A percentile compares a stretch with the other conserved stretches of the same genome.
Evolutionary conservation across 2,329 filamentous ascomycete species (phyloP).

Genomic region (Trichoderma pleuroti): DNA sequence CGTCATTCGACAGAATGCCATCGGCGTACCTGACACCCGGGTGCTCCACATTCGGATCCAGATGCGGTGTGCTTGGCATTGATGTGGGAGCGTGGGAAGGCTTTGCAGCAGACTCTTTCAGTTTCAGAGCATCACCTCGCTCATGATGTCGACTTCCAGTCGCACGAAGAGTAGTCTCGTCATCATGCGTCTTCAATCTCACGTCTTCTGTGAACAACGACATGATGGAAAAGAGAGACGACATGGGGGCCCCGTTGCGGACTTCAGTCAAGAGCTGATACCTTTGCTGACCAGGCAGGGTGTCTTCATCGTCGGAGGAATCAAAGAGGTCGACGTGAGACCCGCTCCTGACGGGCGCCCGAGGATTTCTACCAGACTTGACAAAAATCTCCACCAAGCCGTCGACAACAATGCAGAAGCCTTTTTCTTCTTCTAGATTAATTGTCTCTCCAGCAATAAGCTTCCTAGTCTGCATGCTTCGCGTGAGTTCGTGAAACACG

Average conservation of each 20-base stretch:
- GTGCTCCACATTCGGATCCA: constrained; percentile 29
- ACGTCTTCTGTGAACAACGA: constrained; percentile 96
- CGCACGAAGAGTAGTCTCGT: constrained; percentile 35
- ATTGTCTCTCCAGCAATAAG: constrained; percentile 94
- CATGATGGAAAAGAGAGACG: constrained; percentile 94
- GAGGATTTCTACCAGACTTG: constrained; percentile 68
- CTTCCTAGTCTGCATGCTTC: constrained; percentile 97
- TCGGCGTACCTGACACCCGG: constrained; percentile 23
- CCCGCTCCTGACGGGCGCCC: constrained; percentile 29
- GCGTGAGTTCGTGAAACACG: constrained; percentile 94
- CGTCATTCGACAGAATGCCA: constrained; percentile 15
- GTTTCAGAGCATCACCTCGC: constrained; percentile 29
- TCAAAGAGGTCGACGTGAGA: constrained; percentile 29
- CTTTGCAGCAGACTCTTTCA: constrained; percentile 21
- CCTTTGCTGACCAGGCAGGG: constrained; percentile 66
- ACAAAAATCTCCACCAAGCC: constrained; percentile 97
- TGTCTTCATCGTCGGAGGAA: constrained; percentile 65
- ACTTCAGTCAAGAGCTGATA: constrained; percentile 97
- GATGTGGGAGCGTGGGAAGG: constrained; percentile 25
- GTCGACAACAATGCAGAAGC: constrained; percentile 96
- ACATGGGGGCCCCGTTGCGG: constrained; percentile 97
- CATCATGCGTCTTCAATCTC: constrained; percentile 69
- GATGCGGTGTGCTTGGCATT: constrained; percentile 39
- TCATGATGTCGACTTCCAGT: constrained; percentile 29
- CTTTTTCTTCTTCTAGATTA: constrained; percentile 93